These are phyloP conservation scores for Ramichloridium luteum DNA, from an alignment of 2,329 filamentous ascomycete genomes.

Conservation along the genomic window DNA sequence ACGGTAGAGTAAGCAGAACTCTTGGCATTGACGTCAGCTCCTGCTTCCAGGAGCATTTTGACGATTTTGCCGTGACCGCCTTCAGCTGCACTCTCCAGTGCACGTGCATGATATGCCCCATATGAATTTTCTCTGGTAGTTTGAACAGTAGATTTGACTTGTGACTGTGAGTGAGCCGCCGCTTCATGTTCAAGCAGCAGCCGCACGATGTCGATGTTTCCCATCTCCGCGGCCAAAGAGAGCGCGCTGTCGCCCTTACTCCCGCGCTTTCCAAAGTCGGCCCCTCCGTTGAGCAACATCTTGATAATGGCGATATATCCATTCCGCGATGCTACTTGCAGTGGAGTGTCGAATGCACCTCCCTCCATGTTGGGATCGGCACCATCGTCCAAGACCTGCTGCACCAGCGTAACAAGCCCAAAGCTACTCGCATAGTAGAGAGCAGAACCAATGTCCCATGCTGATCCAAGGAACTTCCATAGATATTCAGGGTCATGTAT, in stretches of 20 bases:
- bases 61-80: constrained; percentile 2
- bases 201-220: no score
- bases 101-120: no score
- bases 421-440: constrained; percentile 2
- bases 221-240: no score
- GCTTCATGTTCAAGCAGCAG: no score
- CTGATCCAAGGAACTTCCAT: no score
- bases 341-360: not conserved
- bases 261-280: not conserved
- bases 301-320: not conserved
- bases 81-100: constrained; percentile 1
- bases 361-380: not conserved
- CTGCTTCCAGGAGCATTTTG: constrained; percentile 3
- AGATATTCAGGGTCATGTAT: no score
- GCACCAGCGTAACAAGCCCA: constrained; percentile 1
- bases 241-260: not conserved
- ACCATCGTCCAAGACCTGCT: constrained; percentile 1
- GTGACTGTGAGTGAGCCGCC: no score
- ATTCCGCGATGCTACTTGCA: not conserved
- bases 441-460: no score
- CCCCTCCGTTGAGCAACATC: not conserved
- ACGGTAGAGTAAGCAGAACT: no score
- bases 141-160: no score
- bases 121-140: no score
- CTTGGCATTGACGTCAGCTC: constrained; percentile 6